Evolutionary conservation across 2,329 filamentous ascomycete genomes (phyloP), one percentile per base, ranked within the genome.

Genomic region (Neonectria sp.): DNA sequence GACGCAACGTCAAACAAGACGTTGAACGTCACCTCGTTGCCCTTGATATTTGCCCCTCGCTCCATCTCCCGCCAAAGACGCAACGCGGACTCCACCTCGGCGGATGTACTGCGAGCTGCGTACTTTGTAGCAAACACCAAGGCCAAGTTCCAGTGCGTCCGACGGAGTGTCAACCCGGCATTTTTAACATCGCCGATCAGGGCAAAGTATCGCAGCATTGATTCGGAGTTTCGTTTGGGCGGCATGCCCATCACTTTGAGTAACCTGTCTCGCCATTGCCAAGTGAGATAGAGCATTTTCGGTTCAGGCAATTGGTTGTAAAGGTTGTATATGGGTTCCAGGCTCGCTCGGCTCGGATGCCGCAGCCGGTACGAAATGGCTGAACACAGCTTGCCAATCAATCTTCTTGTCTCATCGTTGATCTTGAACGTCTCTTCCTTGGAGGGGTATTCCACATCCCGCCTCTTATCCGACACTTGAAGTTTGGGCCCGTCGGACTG

Each of bases 51-150:
- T 2, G 91, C 90, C 5, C 89, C 83, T 53, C 88, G 86, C 80
- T 99, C 96, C 95, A 98, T 98, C 74, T 96, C 91, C 71, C 89
- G 90, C 95, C 95, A 99, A 27, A 97, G 81, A 55, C 90, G 88
- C 52, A 99, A 84, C 0, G 93, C 91, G 6, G 89, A 87, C 31
- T 82, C 80, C 68, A 82, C 73, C 53, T 79, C 93, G 84, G 49
- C 93, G 80, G 78, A 95, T 87, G 46, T 86, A 75, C 51, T 87
- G 84, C 52, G 89, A 86, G 45, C 90, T 84, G 70, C 89, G 73
- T 93, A 94, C 63, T 92, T 90, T 43, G 92, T 91, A 11, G 93
- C 92, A 75, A 97, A 92, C 24, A 92, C 88, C 58, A 98, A 89
- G 43, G 95, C 95, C 45, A 90, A 90, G 68, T 93, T 97, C 95